Base-by-base conservation (phyloP, 495 filamentous ascomycete species). In the Aspergillus cristatus region DNA sequence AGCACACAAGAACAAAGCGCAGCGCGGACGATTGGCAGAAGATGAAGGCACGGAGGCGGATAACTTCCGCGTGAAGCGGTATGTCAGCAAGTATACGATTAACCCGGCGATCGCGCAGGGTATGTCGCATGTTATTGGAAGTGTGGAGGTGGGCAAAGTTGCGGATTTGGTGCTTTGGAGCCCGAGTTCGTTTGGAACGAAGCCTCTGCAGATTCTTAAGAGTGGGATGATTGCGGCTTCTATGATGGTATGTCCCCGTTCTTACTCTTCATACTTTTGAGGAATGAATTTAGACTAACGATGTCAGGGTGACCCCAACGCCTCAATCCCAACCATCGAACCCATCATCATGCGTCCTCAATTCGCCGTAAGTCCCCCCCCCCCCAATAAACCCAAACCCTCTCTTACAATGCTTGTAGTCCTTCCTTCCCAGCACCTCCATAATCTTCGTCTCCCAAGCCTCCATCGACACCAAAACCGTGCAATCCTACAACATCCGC, bases 71-170 rank as follows among this genome's bases (percentile, higher is more conserved):
- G 93, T 94, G 1, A 95, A 88, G 68, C 60, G 91, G 7, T 98
- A 98, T 57, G 73, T 98, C 24, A 85, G 81, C 67, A 98, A 98
- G 63, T 96, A 97, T 58, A 98, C 91, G 12, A 81, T 97, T 68
- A 98, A 98, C 65, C 93, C 91, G 10, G 88, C 88, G 5, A 71
- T 97, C 35, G 78, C 91, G 1, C 93, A 97, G 62, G 91, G 91
- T 14, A 93, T 98, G 86, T 65, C 71, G 3, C 93, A 97, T 56
- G 38, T 94, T 1, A 79, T 97, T 47, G 91, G 91, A 2, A 86
- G 80, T 42, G 63, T 98, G 24, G 88, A 95, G 60, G 74, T 83
- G 1, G 91, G 89, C 22, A 97, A 95, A 64, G 51, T 98, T 20
- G 91, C 93, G 1, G 91, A 98, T 58, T 50, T 98, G 37, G 86